Conservation (phyloP, 73 alveolate genomes). For the Paramecium pentaurelia region DNA sequence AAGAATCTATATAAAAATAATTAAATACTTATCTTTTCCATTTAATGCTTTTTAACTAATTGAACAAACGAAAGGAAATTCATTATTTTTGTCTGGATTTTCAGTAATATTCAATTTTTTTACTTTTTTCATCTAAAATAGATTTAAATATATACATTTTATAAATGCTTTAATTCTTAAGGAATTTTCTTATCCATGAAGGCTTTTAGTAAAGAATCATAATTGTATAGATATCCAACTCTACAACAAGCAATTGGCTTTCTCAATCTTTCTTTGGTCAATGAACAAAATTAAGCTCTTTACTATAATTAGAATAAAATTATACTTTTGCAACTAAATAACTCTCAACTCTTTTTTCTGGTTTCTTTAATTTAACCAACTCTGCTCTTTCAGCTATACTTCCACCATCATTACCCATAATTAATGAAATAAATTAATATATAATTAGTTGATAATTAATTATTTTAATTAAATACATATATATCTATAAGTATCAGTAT, state of each 20-base stretch:
- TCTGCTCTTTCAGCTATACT: slow-evolving; percentile 84
- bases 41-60: slow-evolving; percentile 77
- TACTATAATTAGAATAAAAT: neutral
- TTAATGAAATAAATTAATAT: neutral
- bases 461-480: neutral
- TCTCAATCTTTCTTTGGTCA: slow-evolving; percentile 79
- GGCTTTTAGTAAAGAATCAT: slow-evolving; percentile 76
- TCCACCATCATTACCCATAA: slow-evolving; percentile 96
- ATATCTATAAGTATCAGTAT: neutral
- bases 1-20: slow-evolving; percentile 62
- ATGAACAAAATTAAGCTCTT: slow-evolving; percentile 75
- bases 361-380: slow-evolving; percentile 71
- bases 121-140: neutral
- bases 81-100: neutral
- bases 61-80: neutral
- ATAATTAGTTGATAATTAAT: neutral
- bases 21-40: slow-evolving; percentile 65
- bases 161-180: neutral
- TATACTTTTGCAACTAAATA: slow-evolving; percentile 69
- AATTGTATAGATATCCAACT: slow-evolving; percentile 84
- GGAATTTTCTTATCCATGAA: slow-evolving; percentile 68
- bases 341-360: slow-evolving; percentile 73
- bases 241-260: slow-evolving; percentile 88
- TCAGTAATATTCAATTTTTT: neutral
- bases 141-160: neutral